These are phyloP conservation scores for Hyaloscypha hepaticicola DNA, from an alignment of 495 filamentous ascomycete genomes.

Conservation along the genomic window DNA sequence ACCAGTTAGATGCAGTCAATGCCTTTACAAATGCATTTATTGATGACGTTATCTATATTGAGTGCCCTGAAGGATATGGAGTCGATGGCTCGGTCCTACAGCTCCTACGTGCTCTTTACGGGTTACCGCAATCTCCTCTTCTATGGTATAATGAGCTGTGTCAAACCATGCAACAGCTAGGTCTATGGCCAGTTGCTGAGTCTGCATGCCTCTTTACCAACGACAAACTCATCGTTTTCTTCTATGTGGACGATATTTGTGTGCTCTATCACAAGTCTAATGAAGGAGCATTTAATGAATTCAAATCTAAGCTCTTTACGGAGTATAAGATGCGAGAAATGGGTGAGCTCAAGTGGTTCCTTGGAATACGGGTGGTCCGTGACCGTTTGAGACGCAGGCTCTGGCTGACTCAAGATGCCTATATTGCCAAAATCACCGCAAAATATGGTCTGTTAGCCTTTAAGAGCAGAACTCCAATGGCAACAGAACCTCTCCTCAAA, in stretches of 20 bases:
- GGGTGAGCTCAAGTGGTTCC: too few species aligned
- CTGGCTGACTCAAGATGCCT: neutral
- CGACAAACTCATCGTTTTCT: too few species aligned
- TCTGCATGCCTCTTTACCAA: too few species aligned
- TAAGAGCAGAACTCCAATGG: neutral
- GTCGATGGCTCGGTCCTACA: neutral
- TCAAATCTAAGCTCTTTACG: too few species aligned
- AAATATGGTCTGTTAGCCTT: neutral
- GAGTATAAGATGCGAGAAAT: too few species aligned
- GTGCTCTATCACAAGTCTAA: too few species aligned
- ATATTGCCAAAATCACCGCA: neutral
- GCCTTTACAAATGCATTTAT: neutral
- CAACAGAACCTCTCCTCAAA: neutral
- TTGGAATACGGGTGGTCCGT: too few species aligned
- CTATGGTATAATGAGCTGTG: neutral
- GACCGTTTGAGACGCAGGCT: neutral
- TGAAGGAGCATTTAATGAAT: too few species aligned
- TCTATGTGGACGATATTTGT: too few species aligned
- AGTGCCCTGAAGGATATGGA: neutral
- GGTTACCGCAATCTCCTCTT: neutral
- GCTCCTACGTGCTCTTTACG: neutral
- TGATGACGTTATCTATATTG: neutral
- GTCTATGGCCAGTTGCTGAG: too few species aligned
- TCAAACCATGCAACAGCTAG: too few species aligned
- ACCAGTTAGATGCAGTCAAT: conserved; percentile 23